A percentile compares a stretch with the other conserved stretches of the same genome.
phyloP scores from a whole-genome alignment of 2,329 filamentous ascomycete genomes.

The Paecilomyces variotii region DNA sequence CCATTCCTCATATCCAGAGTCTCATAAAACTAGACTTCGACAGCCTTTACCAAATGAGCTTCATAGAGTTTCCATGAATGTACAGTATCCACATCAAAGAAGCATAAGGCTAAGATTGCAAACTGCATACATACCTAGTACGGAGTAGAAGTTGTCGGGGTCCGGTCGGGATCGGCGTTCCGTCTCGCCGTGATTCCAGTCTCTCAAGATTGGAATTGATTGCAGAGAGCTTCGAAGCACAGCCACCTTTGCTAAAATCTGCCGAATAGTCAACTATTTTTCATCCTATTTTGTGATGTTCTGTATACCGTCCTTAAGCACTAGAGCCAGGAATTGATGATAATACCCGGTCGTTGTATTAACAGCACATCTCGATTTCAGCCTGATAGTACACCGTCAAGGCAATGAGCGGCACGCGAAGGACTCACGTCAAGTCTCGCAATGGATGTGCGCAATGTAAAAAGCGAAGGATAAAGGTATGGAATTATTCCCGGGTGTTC shows the following conservation, averaged over 20 bases:
- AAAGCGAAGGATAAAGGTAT: conserved; percentile 5
- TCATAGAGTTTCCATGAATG: no score
- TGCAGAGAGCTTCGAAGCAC: not conserved
- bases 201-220: not conserved
- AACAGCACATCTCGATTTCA: not conserved
- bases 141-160: not conserved
- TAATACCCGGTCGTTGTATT: not conserved
- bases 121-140: no score
- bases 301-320: not conserved
- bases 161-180: not conserved
- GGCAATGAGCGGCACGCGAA: conserved; percentile 1
- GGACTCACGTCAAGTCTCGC: conserved; percentile 5
- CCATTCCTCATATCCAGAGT: no score
- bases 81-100: no score
- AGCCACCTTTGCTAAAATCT: not conserved
- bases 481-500: not conserved
- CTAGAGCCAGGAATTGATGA: not conserved
- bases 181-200: not conserved
- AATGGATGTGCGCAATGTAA: conserved; percentile 6
- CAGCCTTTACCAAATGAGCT: no score
- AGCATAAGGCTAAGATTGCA: no score
- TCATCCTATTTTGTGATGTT: not conserved
- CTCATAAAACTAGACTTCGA: no score
- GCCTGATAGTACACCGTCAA: not conserved
- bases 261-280: not conserved